Base-by-base conservation (phyloP, 108 stramenopile species). In the Fistulifera solaris region DNA sequence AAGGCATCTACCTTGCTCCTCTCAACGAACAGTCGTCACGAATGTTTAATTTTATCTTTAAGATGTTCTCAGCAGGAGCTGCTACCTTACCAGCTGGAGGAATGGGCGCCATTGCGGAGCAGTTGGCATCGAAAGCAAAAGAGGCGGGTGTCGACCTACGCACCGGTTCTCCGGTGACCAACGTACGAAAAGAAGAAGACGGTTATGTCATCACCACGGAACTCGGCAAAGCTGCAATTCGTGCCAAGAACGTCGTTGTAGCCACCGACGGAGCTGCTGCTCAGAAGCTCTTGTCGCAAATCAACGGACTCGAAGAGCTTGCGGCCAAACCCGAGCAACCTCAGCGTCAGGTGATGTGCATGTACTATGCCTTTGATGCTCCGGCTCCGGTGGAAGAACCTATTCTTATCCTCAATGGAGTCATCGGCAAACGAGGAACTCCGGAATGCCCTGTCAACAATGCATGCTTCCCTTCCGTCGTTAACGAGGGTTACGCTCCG, bases 31-130 rank as follows among this genome's bases (percentile, higher is more conserved):
- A 89, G 63, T 80, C 78, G 7, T 85, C 83, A 13, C 63, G 83
- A 12, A 93, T 93, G 91, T 87, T 93, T 67, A 76, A 78, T 52
- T 93, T 89, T 56, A 67, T 93, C 0, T 79, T 93, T 58, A 86
- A 87, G 62, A 88, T 88, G 87, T 87, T 87, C 58, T 71, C 82
- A 14, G 66, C 80, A 27, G 87, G 91, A 12, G 65, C 69, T 40
- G 85, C 77, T 0, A 72, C 77, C 17, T 57, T 93, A 38, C 91
- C 91, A 1, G 40, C 24, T 13, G 81, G 76, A 1, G 91, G 91
- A 0, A 93, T 93, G 76, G 68, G 67, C 43, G 62, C 73, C 13
- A 84, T 93, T 4, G 27, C 81, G 0, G 45, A 84, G 28, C 87
- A 88, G 49, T 53, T 93, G 38, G 75, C 38, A 14, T 58, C 71